Base-by-base conservation (phyloP, 257 asterid genomes). In the Jasminum sambac region DNA sequence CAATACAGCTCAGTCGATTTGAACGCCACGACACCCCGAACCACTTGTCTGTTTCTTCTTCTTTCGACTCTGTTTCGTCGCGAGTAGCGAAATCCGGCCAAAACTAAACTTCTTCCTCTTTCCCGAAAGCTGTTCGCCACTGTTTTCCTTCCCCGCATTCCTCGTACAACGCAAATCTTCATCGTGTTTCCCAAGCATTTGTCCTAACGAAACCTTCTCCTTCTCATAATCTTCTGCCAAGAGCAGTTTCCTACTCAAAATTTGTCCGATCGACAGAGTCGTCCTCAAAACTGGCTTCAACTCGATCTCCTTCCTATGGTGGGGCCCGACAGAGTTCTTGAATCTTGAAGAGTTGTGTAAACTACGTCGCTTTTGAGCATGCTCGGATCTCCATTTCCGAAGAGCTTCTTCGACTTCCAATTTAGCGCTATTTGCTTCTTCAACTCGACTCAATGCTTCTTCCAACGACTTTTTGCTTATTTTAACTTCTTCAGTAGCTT, bases 51-150 rank as follows among this genome's bases (percentile, higher is more conserved):
- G 83, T 58, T 73, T 73, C 82, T 82, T 86, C 86, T 86, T 91
- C 84, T 91, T 86, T 89, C 83, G 85, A 70, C 82, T 86, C 38
- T 88, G 96, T 81, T 89, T 90, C 2, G 90, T 74, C 59, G 85
- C 91, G 10, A 89, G 84, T n/a, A 83, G 87, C 0, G 98, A 88
- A 38, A 95, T 95, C 75, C 84, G 80, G 62, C 84, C 76, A 61
- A 92, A 83, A 2, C 93, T 90, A 19, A 88, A 87, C 81, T 88
- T 90, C 93, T 88, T 95, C 63, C 97, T 91, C 95, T 91, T 91
- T 0, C 78, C 82, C 0, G 89, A 78, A 11, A 75, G 78, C 68
- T 82, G 83, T 36, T 73, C 74, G 34, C 61, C 40, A 5, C 78
- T 77, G 16, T 89, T 84, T 39, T 87, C 90, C 48, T 79, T 89